Percentiles rank a stretch among this genome's conserved stretches.
Evolutionary conservation across 768 basidiomycete species (phyloP).

Genomic region (Sarcodon aspratus): DNA sequence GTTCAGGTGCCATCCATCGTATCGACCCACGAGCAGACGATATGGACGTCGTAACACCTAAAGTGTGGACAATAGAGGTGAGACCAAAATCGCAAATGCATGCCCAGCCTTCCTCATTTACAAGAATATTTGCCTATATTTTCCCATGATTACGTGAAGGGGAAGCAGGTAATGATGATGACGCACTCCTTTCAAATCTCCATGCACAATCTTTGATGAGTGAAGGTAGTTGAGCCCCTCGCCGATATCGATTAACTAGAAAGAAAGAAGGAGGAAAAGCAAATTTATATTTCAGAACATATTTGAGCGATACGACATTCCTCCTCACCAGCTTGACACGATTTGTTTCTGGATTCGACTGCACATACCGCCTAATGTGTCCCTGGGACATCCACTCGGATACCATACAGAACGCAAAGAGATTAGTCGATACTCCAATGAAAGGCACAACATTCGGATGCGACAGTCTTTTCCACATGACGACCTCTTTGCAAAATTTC

Average conservation of each 20-base stretch:
- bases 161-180: background rate
- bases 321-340: background rate
- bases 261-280: background rate
- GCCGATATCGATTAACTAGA: background rate
- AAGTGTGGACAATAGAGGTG: background rate
- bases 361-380: background rate
- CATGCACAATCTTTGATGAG: background rate
- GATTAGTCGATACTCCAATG: slow-evolving; percentile 49
- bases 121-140: background rate
- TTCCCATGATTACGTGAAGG: background rate
- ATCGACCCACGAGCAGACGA: background rate
- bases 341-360: background rate
- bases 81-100: background rate
- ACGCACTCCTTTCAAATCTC: background rate
- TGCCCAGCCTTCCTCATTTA: background rate
- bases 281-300: background rate
- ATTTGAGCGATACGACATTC: too few species aligned
- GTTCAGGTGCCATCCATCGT: background rate
- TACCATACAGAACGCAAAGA: background rate
- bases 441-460: slow-evolving; percentile 66
- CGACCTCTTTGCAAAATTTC: slow-evolving; percentile 39
- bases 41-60: background rate
- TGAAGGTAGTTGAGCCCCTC: background rate
- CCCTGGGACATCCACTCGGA: background rate
- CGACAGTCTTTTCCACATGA: slow-evolving; percentile 56